Evolutionary conservation across 1,284 basidiomycete genomes (phyloP).

Genomic region (Pholiota adiposa): DNA sequence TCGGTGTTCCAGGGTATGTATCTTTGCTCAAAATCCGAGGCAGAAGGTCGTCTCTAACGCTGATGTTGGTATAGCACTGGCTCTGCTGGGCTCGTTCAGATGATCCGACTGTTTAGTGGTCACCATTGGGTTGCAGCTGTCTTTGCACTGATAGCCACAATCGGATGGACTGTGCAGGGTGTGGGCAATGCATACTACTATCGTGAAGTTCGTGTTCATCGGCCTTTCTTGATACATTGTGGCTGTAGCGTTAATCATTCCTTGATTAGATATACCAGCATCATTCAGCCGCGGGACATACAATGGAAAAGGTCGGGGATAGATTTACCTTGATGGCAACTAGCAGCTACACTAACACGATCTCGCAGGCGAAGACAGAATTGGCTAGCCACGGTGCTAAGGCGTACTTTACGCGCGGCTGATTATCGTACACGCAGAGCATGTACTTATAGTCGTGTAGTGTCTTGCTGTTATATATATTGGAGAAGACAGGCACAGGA

Average conservation of each 20-base stretch:
- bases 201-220: constrained; percentile 58
- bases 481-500: not conserved
- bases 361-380: constrained; percentile 78
- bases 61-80: constrained; percentile 66
- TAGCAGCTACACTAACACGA: constrained; percentile 2
- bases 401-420: constrained; percentile 84
- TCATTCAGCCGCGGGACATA: constrained; percentile 82
- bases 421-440: constrained; percentile 24
- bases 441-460: not conserved
- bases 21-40: constrained; percentile 35
- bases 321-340: constrained; percentile 10
- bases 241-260: constrained; percentile 20
- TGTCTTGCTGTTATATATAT: constrained; percentile 7
- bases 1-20: constrained; percentile 78
- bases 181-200: constrained; percentile 85
- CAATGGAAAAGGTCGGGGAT: constrained; percentile 72
- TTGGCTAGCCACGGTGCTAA: constrained; percentile 86
- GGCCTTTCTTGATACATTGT: constrained; percentile 10
- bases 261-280: constrained; percentile 78
- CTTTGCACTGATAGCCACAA: constrained; percentile 78
- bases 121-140: constrained; percentile 75
- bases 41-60: constrained; percentile 24
- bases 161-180: constrained; percentile 89
- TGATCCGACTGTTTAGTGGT: constrained; percentile 75
- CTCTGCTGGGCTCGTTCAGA: constrained; percentile 94